These are phyloP conservation scores for Actinomortierella wolfii DNA, from an alignment of 371 early-diverging fungal genomes.

Conservation along the genomic window DNA sequence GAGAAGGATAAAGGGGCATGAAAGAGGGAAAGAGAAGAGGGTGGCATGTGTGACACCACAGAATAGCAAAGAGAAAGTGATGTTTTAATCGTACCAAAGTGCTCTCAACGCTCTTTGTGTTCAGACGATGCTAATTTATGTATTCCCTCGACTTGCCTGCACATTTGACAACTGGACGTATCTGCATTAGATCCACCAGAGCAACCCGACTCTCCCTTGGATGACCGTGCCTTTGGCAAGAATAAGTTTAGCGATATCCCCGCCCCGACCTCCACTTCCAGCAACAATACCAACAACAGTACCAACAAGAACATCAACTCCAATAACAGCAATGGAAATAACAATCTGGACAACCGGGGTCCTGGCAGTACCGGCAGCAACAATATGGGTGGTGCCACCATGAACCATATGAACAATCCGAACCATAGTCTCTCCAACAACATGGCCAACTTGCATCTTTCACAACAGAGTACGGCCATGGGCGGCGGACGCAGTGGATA, in stretches of 20 bases:
- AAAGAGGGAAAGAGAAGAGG: conserved; percentile 22
- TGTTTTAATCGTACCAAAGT: too few relatives aligned
- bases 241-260: too few relatives aligned
- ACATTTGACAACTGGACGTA: too few relatives aligned
- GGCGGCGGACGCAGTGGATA: conserved; percentile 14
- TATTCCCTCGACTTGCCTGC: too few relatives aligned
- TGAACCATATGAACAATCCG: too few relatives aligned
- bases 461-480: conserved; percentile 25
- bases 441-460: conserved; percentile 32
- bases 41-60: neutral
- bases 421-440: conserved; percentile 6
- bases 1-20: conserved; percentile 19
- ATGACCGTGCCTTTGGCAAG: too few relatives aligned
- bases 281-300: conserved; percentile 11
- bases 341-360: too few relatives aligned
- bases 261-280: neutral
- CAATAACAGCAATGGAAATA: neutral
- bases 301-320: neutral
- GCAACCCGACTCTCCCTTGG: conserved; percentile 3
- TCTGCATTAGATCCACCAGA: conserved; percentile 25
- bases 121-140: too few relatives aligned
- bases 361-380: too few relatives aligned
- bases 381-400: too few relatives aligned
- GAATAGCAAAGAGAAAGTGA: neutral
- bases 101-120: too few relatives aligned